These are phyloP conservation scores for Eucalyptus viminalis DNA, from an alignment of 345 rosid genomes.

Conservation along the genomic window DNA sequence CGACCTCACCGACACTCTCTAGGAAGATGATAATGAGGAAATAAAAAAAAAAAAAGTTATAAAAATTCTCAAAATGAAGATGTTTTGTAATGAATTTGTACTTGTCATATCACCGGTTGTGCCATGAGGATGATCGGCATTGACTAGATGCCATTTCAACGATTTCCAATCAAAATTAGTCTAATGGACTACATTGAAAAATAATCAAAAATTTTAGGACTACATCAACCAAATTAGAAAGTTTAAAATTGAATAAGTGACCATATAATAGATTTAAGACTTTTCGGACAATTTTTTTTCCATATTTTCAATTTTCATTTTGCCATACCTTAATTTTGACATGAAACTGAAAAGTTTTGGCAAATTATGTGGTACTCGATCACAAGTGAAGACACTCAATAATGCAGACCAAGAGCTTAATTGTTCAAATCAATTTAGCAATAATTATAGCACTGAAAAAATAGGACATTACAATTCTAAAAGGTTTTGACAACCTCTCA, in stretches of 20 bases:
- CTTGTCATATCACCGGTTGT: accelerated
- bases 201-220: accelerated
- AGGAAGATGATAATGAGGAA: neutral
- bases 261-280: neutral
- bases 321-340: neutral
- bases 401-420: neutral
- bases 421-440: neutral
- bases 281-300: accelerated
- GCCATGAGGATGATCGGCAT: neutral
- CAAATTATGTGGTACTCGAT: neutral
- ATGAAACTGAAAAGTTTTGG: neutral
- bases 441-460: neutral
- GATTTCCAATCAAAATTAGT: neutral
- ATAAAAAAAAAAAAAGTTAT: no score
- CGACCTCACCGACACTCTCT: neutral
- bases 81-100: neutral
- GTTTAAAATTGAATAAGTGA: neutral
- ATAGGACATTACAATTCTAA: neutral
- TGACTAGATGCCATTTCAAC: accelerated
- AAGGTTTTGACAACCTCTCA: neutral
- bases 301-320: neutral
- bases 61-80: neutral
- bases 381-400: neutral
- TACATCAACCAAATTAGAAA: accelerated
- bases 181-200: neutral